phyloP scores from a whole-genome alignment of 257 asterid genomes.

The Forsythia suspensa region DNA sequence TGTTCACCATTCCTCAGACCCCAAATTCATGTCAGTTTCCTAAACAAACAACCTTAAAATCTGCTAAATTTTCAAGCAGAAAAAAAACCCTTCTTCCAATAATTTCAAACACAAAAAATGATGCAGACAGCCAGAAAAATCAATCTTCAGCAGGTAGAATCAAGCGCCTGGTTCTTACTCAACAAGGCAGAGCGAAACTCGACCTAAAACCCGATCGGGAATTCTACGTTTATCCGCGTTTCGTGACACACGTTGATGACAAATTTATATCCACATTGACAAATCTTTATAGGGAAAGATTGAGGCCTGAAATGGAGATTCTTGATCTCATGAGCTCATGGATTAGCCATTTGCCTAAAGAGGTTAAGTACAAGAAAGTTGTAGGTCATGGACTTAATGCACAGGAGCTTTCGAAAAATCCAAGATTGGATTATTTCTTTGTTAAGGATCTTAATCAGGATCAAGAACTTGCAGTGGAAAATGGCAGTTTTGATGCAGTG shows the following conservation, averaged over 20 bases:
- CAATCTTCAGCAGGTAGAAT: constrained; percentile 47
- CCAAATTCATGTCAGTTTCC: constrained; percentile 30
- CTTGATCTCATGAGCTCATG: constrained; percentile 87
- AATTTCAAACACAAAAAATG: constrained; percentile 20
- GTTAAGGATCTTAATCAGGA: constrained; percentile 78
- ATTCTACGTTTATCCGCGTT: constrained; percentile 67
- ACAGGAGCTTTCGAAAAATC: constrained; percentile 70
- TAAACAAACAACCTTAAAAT: constrained; percentile 14
- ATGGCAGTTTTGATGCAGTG: constrained; percentile 66
- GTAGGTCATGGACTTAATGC: constrained; percentile 89
- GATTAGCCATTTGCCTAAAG: constrained; percentile 80
- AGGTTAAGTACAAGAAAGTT: constrained; percentile 58
- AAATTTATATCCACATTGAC: constrained; percentile 55
- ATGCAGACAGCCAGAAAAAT: constrained; percentile 12
- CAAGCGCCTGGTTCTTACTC: constrained; percentile 58
- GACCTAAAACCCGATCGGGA: constrained; percentile 54
- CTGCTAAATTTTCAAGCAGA: constrained; percentile 14
- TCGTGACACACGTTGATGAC: constrained; percentile 69
- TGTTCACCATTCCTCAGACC: constrained; percentile 31
- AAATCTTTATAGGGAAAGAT: constrained; percentile 43
- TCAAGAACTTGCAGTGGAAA: constrained; percentile 46
- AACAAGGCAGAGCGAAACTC: constrained; percentile 64
- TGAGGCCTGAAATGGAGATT: constrained; percentile 69
- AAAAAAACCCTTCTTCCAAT: background rate
- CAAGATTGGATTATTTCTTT: constrained; percentile 63